Evolutionary conservation across 75 land plant species (phyloP).

Genomic region (Pinus tabuliformis): DNA sequence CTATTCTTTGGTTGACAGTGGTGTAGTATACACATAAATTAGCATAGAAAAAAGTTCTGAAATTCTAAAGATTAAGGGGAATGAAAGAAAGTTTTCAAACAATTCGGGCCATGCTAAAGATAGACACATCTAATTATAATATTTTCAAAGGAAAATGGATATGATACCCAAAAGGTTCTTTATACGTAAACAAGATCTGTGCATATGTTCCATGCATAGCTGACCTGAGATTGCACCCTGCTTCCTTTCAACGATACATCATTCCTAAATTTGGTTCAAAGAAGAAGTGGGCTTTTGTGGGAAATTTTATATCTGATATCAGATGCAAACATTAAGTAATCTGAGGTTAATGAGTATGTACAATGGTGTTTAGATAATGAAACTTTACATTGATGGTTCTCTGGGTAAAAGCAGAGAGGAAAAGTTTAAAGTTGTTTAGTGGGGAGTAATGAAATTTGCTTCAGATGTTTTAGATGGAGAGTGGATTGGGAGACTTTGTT

Average conservation of each 20-base stretch:
- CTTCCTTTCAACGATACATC: constrained; percentile 25
- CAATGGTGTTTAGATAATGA: constrained; percentile 29
- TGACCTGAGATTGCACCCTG: constrained; percentile 34
- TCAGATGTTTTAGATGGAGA: constrained; percentile 12
- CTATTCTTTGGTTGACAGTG: background rate
- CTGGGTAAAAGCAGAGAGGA: constrained; percentile 27
- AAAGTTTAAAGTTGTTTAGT: constrained; percentile 5
- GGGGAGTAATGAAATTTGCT: constrained; percentile 4
- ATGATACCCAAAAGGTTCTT: constrained; percentile 14
- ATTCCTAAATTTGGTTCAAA: constrained; percentile 30
- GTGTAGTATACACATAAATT: constrained; percentile 1
- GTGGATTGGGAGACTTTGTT: constrained; percentile 24
- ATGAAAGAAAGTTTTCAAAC: background rate
- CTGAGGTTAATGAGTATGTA: background rate
- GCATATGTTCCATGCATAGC: constrained; percentile 24
- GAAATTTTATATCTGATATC: constrained; percentile 42
- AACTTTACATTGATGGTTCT: constrained; percentile 24
- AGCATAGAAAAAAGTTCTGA: background rate
- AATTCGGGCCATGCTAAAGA: background rate
- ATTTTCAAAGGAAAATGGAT: constrained; percentile 38
- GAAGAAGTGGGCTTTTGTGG: constrained; percentile 34
- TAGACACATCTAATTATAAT: constrained; percentile 12
- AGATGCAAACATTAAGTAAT: constrained; percentile 28
- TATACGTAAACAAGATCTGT: constrained; percentile 39
- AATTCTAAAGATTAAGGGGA: background rate